These are phyloP conservation scores for Triticum monococcum DNA, from an alignment of 176 grass and related monocot species.

Conservation along the genomic window DNA sequence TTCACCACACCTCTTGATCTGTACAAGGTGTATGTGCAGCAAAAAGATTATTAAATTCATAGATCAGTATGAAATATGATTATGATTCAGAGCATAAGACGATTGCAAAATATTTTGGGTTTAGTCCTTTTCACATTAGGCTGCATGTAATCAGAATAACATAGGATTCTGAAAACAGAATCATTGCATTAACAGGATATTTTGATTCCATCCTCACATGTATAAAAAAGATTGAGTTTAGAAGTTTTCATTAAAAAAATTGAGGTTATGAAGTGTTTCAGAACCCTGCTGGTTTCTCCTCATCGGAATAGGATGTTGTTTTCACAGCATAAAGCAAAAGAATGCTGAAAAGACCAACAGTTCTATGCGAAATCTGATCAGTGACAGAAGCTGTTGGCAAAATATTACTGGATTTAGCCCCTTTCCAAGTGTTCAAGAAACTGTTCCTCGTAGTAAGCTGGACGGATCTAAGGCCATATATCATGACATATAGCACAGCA, in stretches of 20 bases:
- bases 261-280: not conserved
- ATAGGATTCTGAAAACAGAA: not conserved
- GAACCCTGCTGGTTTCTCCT: not conserved
- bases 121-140: not conserved
- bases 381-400: not conserved
- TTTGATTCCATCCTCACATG: not conserved
- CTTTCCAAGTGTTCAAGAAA: not conserved
- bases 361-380: not conserved
- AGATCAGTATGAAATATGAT: not conserved
- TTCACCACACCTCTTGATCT: conserved; percentile 95
- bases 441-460: not conserved
- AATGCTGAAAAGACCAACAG: not conserved
- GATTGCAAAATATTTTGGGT: not conserved
- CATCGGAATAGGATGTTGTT: not conserved
- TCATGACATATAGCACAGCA: not conserved
- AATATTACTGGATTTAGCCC: not conserved
- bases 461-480: not conserved
- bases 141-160: not conserved
- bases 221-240: not conserved
- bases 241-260: not conserved
- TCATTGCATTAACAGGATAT: not conserved
- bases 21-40: not conserved
- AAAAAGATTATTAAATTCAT: conserved; percentile 4
- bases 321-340: not conserved
- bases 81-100: not conserved